A percentile compares a stretch with the other conserved stretches of the same genome.
Evolutionary conservation across 2,329 filamentous ascomycete genomes (phyloP).

Genomic region (Hypomyces rosellus): DNA sequence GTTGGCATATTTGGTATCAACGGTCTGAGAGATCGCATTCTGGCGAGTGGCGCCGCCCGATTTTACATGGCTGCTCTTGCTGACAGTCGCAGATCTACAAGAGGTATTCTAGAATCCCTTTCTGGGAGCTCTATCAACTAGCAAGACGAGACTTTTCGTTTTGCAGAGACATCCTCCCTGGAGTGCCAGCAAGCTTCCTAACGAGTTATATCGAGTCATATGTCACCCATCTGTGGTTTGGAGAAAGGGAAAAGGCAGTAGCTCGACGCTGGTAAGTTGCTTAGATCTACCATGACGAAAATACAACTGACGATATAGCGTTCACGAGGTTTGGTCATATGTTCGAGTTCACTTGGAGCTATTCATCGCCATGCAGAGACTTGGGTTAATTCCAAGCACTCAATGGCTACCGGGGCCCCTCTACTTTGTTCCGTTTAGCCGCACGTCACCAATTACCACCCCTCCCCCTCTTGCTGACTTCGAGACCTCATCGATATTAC

Average conservation of each 20-base stretch:
- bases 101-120: conserved; percentile 42
- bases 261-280: conserved; percentile 22
- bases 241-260: conserved; percentile 17
- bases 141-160: conserved; percentile 24
- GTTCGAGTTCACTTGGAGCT: conserved; percentile 45
- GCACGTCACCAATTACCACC: conserved; percentile 42
- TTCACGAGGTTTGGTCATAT: conserved; percentile 33
- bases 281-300: background rate
- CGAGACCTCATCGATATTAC: conserved; percentile 30
- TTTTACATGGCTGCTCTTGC: background rate
- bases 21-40: conserved; percentile 47
- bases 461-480: conserved; percentile 38
- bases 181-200: conserved; percentile 25
- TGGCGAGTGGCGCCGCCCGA: conserved; percentile 28
- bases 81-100: conserved; percentile 42
- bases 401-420: conserved; percentile 37
- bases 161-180: conserved; percentile 26
- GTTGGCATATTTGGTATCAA: conserved; percentile 47
- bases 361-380: conserved; percentile 46
- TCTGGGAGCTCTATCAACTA: conserved; percentile 35
- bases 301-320: conserved; percentile 15
- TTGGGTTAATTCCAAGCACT: conserved; percentile 38
- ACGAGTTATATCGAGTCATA: conserved; percentile 23
- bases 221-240: conserved; percentile 20
- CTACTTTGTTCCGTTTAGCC: conserved; percentile 51